Evolutionary conservation across 2,329 filamentous ascomycete genomes (phyloP).

Genomic region (Metarhizium rileyi): DNA sequence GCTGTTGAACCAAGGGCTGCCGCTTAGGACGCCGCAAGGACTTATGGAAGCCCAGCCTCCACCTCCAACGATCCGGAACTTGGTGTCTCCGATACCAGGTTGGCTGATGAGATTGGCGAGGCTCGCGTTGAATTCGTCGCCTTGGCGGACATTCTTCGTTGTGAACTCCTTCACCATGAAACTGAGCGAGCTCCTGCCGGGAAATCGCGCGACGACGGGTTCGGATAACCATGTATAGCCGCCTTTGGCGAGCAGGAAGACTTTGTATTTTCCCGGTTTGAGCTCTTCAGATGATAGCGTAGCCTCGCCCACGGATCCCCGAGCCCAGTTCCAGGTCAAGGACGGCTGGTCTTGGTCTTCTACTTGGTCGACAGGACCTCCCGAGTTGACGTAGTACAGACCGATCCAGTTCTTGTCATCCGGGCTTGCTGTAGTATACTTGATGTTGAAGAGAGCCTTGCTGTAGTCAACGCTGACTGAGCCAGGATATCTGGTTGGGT

Average conservation of each 20-base stretch:
- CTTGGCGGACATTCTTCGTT: conserved; percentile 22
- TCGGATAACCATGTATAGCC: conserved; percentile 24
- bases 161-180: conserved; percentile 19
- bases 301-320: conserved; percentile 14
- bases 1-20: conserved; percentile 15
- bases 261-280: conserved; percentile 20
- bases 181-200: background rate
- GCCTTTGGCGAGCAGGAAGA: conserved; percentile 22
- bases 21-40: conserved; percentile 20
- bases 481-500: background rate
- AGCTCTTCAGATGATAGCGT: conserved; percentile 13
- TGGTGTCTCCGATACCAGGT: conserved; percentile 7
- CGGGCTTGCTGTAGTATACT: conserved; percentile 18
- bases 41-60: conserved; percentile 21
- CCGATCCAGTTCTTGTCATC: conserved; percentile 26
- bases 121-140: conserved; percentile 19
- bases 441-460: conserved; percentile 17
- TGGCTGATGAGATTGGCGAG: conserved; percentile 21
- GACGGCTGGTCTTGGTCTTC: conserved; percentile 15
- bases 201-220: conserved; percentile 15
- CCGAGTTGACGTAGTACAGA: conserved; percentile 19
- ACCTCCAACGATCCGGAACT: conserved; percentile 15
- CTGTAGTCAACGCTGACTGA: background rate
- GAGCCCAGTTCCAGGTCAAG: conserved; percentile 23
- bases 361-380: conserved; percentile 20